Conservation (phyloP, 2,329 filamentous ascomycete genomes). For the Elsinoe necatrix region DNA sequence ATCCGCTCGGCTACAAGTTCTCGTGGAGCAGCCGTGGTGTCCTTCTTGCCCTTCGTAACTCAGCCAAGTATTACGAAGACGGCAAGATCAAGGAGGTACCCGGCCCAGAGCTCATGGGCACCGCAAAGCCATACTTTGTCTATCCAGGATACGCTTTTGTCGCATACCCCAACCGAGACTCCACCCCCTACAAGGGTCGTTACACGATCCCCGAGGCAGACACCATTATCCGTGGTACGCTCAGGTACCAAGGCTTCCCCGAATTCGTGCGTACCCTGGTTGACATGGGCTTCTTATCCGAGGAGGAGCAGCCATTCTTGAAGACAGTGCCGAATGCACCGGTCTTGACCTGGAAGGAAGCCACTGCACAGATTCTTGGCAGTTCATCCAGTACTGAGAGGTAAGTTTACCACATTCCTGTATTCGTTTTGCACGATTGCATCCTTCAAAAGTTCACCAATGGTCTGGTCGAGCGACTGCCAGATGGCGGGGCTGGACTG, state of each 20-base stretch:
- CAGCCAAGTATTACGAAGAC: conserved; percentile 73
- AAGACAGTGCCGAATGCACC: conserved; percentile 41
- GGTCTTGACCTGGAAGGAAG: conserved; percentile 69
- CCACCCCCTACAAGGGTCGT: conserved; percentile 74
- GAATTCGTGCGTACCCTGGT: conserved; percentile 82
- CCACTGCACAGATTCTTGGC: conserved; percentile 66
- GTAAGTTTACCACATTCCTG: not conserved
- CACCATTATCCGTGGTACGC: conserved; percentile 75
- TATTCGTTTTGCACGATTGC: no score
- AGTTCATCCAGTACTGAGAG: conserved; percentile 56
- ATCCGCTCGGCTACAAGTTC: conserved; percentile 92
- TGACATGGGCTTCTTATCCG: conserved; percentile 79
- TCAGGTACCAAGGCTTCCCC: conserved; percentile 83
- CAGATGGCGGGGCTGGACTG: no score
- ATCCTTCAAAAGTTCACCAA: no score
- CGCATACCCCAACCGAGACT: conserved; percentile 89
- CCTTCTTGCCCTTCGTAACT: conserved; percentile 75
- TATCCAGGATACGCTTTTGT: conserved; percentile 85
- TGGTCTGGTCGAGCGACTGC: no score
- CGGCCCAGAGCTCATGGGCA: conserved; percentile 58
- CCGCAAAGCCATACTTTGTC: conserved; percentile 82
- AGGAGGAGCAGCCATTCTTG: conserved; percentile 57
- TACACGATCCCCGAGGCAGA: conserved; percentile 89
- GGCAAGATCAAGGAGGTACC: conserved; percentile 56
- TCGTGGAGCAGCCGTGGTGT: conserved; percentile 70